Evolutionary conservation across 257 asterid species (phyloP).

Genomic region (Solanum piurae): DNA sequence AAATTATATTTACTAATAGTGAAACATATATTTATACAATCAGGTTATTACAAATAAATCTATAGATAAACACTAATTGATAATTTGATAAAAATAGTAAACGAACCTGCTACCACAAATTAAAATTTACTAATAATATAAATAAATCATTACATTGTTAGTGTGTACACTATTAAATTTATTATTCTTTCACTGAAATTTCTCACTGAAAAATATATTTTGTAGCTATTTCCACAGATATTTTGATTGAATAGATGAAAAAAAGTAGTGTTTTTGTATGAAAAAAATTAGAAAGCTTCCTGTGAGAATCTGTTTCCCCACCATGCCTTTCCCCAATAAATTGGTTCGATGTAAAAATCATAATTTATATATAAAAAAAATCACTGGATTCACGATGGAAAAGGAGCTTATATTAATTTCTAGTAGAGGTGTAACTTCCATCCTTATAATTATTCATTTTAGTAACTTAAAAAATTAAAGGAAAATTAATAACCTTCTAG

Average conservation of each 20-base stretch:
- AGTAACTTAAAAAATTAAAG: neutral
- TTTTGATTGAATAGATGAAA: no score
- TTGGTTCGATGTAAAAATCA: no score
- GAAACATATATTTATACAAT: neutral
- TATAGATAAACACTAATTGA: neutral
- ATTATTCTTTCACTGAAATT: neutral
- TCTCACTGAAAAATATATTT: neutral
- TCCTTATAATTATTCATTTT: neutral
- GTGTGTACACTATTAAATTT: neutral
- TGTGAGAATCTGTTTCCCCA: neutral
- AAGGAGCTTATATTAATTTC: no score
- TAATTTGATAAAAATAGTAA: neutral
- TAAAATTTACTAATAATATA: neutral
- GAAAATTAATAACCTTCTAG: neutral
- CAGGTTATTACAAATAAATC: neutral
- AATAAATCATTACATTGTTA: neutral
- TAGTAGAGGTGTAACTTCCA: neutral
- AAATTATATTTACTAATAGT: neutral
- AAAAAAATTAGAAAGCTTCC: no score
- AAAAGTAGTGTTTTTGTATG: no score
- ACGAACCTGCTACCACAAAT: neutral
- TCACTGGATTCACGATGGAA: no score
- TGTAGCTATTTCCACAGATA: fast-evolving
- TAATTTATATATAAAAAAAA: no score
- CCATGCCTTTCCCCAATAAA: neutral